phyloP scores from a whole-genome alignment of 106 monocot species.

The Narthecium ossifragum region DNA sequence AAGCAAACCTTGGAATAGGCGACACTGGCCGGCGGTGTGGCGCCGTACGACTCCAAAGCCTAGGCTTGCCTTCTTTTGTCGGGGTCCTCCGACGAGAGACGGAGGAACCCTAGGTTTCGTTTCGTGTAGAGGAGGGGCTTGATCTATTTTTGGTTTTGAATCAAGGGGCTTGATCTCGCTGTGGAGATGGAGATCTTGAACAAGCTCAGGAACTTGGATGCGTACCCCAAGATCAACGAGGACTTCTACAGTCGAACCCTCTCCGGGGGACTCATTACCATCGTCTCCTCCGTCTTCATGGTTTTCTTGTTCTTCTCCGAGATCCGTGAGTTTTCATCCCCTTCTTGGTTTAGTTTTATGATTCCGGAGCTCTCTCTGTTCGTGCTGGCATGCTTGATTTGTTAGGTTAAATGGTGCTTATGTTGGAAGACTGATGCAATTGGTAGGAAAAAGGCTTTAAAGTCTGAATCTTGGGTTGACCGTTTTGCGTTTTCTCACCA shows the following conservation, averaged over 20 bases:
- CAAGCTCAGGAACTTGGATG: conserved; percentile 67
- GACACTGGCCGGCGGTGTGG: not conserved
- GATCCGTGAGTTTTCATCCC: conserved; percentile 36
- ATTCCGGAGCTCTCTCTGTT: no score
- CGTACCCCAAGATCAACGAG: conserved; percentile 80
- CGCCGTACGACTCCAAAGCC: no score
- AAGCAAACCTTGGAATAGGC: not conserved
- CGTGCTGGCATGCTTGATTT: not conserved
- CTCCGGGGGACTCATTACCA: conserved; percentile 66
- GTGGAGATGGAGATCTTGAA: conserved; percentile 39
- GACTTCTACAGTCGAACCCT: conserved; percentile 80
- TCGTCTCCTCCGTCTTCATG: conserved; percentile 49
- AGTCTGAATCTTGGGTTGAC: not conserved
- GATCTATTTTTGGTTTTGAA: not conserved
- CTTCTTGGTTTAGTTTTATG: not conserved
- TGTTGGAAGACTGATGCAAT: not conserved
- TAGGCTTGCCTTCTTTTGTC: not conserved
- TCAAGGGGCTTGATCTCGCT: not conserved
- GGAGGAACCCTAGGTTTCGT: conserved; percentile 15
- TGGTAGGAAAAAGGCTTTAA: not conserved
- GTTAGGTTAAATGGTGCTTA: not conserved
- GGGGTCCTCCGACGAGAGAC: not conserved
- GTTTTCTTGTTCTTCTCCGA: conserved; percentile 69
- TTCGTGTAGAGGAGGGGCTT: no score
- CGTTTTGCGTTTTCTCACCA: no score